These are phyloP conservation scores for Myriosclerotinia duriaeana DNA, from an alignment of 2,329 filamentous ascomycete genomes.

Conservation along the genomic window DNA sequence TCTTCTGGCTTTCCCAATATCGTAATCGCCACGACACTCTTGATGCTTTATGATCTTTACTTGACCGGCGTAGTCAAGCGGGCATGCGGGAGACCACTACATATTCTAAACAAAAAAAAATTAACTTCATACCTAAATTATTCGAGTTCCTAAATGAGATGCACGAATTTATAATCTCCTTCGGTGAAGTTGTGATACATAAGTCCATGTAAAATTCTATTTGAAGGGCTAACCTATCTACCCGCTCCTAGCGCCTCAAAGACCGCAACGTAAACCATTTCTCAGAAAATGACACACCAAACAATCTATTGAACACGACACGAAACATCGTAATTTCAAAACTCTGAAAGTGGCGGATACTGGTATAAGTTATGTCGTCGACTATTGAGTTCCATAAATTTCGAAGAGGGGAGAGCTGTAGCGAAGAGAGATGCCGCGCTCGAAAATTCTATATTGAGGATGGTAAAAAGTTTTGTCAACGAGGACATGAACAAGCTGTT, in stretches of 20 bases:
- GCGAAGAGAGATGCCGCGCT: conserved; percentile 61
- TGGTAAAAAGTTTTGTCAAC: conserved; percentile 63
- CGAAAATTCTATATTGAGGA: conserved; percentile 59
- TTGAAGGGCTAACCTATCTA: background rate
- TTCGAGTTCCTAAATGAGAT: background rate
- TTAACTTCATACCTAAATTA: conserved; percentile 26
- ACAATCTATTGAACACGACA: background rate
- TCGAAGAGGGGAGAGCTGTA: conserved; percentile 50
- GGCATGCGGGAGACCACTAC: conserved; percentile 36
- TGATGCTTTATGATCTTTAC: conserved; percentile 37
- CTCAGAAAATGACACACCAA: background rate
- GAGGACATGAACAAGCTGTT: conserved; percentile 64
- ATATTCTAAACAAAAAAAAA: conserved; percentile 40
- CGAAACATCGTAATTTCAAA: background rate
- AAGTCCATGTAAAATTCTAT: background rate
- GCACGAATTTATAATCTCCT: background rate
- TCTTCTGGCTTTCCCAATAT: conserved; percentile 33
- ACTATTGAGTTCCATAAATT: conserved; percentile 42
- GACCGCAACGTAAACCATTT: background rate
- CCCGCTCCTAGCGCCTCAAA: conserved; percentile 14
- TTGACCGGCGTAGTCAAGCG: conserved; percentile 42
- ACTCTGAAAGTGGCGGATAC: no score
- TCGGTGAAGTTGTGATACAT: background rate
- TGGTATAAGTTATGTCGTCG: conserved; percentile 35
- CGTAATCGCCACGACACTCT: conserved; percentile 37